Evolutionary conservation across 2,329 filamentous ascomycete species (phyloP).

Genomic region (Ascochyta clinopodiicola): DNA sequence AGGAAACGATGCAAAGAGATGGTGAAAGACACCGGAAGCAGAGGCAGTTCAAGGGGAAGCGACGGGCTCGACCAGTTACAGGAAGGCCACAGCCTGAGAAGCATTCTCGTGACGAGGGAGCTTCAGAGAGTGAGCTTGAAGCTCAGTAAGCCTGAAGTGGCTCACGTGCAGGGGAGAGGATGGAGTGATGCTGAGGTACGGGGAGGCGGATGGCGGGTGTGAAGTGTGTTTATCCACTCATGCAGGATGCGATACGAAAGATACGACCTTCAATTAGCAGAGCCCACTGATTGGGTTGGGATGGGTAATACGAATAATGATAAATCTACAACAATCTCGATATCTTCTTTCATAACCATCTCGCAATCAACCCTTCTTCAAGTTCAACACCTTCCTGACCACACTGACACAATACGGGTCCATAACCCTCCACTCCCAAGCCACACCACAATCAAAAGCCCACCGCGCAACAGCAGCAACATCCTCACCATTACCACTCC

Average conservation of each 20-base stretch:
- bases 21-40: slow-evolving; percentile 12
- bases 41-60: slow-evolving; percentile 16
- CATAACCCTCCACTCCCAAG: not conserved
- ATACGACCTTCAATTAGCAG: not conserved
- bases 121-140: slow-evolving; percentile 29
- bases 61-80: slow-evolving; percentile 1
- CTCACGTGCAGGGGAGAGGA: slow-evolving; percentile 18
- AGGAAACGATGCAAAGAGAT: slow-evolving; percentile 28
- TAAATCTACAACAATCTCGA: not conserved
- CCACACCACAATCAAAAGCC: not conserved
- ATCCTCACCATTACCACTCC: not conserved
- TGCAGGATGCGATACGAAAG: too few relatives aligned
- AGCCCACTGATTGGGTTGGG: not conserved
- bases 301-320: slow-evolving; percentile 6
- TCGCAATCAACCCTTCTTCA: not conserved
- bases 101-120: slow-evolving; percentile 33
- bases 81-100: slow-evolving; percentile 29
- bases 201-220: slow-evolving; percentile 20
- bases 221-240: not conserved
- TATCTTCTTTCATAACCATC: not conserved
- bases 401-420: not conserved
- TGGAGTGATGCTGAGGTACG: slow-evolving; percentile 29
- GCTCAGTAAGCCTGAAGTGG: slow-evolving; percentile 22
- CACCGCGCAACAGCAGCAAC: not conserved
- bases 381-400: not conserved